Conservation (phyloP, 345 rosid species). For the Abelmoschus esculentus region DNA sequence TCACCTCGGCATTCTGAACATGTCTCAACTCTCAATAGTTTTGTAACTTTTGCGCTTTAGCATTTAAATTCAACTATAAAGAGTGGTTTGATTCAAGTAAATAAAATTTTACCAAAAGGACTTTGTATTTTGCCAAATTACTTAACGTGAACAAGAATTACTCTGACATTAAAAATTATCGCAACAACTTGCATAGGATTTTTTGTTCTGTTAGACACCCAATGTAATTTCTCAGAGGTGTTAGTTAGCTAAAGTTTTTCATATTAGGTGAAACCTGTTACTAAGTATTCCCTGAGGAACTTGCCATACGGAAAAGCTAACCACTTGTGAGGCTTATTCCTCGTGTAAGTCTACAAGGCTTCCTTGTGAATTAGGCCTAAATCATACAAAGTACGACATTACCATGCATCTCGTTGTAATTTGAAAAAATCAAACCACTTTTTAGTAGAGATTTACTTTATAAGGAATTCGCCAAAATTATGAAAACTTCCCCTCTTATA, state of each 20-base stretch:
- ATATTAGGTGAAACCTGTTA: not conserved
- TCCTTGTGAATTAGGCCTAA: not conserved
- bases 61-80: not conserved
- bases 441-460: not conserved
- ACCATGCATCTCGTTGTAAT: too few species aligned
- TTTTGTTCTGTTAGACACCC: not conserved
- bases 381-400: too few species aligned
- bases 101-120: not conserved
- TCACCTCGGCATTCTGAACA: not conserved
- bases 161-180: not conserved
- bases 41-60: not conserved
- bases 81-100: not conserved
- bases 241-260: not conserved
- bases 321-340: too few species aligned
- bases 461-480: not conserved
- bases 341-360: not conserved
- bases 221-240: not conserved
- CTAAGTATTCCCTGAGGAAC: not conserved
- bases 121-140: not conserved
- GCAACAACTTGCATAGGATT: not conserved
- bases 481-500: not conserved
- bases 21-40: not conserved
- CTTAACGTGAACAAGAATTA: not conserved
- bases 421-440: not conserved
- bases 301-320: not conserved